Percentiles rank a stretch among this genome's conserved stretches.
These are phyloP conservation scores for Fusarium paranaense DNA, from an alignment of 2,329 filamentous ascomycete genomes.

Conservation along the genomic window DNA sequence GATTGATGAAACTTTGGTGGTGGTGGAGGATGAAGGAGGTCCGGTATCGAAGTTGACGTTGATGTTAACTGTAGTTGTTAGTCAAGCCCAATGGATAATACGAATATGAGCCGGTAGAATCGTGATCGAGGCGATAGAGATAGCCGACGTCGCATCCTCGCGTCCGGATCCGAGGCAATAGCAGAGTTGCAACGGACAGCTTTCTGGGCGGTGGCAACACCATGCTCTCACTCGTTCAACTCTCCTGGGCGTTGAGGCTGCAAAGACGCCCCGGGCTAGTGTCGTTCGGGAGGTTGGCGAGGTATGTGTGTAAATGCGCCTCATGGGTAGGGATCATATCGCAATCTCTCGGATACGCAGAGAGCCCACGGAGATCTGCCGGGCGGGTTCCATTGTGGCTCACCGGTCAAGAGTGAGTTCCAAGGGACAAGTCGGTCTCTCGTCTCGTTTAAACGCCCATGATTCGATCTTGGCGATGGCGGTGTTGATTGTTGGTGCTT, in stretches of 20 bases:
- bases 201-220: constrained; percentile 30
- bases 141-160: constrained; percentile 39
- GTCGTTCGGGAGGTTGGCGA: constrained; percentile 20
- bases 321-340: constrained; percentile 29
- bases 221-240: constrained; percentile 14
- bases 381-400: not conserved
- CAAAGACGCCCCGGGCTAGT: not conserved
- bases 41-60: constrained; percentile 8
- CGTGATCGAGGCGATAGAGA: constrained; percentile 19
- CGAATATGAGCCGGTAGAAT: constrained; percentile 13
- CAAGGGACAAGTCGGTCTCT: not conserved
- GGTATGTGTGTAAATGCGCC: constrained; percentile 19
- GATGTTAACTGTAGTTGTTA: not conserved
- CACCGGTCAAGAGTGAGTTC: not conserved
- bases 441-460: not conserved
- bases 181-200: constrained; percentile 15
- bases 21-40: not conserved
- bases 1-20: not conserved
- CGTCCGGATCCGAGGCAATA: constrained; percentile 12
- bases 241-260: not conserved
- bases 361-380: constrained; percentile 6
- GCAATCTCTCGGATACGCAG: constrained; percentile 18
- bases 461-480: not conserved
- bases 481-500: not conserved
- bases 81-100: constrained; percentile 4